Evolutionary conservation across 208 protist genomes (phyloP), one percentile per base, ranked within the genome.

Genomic region (Kentomonas sorsogonicus): DNA sequence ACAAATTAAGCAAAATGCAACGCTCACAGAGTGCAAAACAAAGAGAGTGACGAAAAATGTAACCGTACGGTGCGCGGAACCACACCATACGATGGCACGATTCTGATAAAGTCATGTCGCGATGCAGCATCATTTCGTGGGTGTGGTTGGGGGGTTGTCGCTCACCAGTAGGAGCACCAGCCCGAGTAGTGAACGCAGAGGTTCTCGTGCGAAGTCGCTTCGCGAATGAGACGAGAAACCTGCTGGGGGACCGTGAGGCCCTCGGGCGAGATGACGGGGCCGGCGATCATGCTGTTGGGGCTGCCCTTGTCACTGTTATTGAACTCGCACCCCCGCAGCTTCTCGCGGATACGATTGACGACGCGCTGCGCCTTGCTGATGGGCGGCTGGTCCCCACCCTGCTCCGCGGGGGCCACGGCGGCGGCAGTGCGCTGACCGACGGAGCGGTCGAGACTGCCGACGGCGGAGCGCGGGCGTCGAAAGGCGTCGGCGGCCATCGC

Each of bases 101-200:
- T n/a, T n/a, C n/a, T n/a, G n/a, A n/a, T n/a, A n/a, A n/a, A n/a
- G n/a, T n/a, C n/a, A n/a, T n/a, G n/a, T n/a, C n/a, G n/a, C n/a
- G n/a, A n/a, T n/a, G n/a, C n/a, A n/a, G n/a, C n/a, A n/a, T n/a
- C n/a, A n/a, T n/a, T n/a, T n/a, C n/a, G n/a, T n/a, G n/a, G 11
- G 26, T 63, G 36, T 10, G 25, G 18, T 31, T 15, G 11, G 7
- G 6, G 33, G 20, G 3, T 46, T 36, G 22, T 47, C 39, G 7
- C 5, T 72, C 79, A 99, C 97, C 97, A 99, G 40, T 98, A 99
- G 7, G 97, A 82, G 72, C 96, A 99, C 98, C 98, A 99, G 26
- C 99, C 99, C 27, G 98, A 77, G 72, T 99, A 99, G 67, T 92
- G 92, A 65, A 98, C 94, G 68, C 97, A 99, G 26, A 99, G 74